phyloP scores from a whole-genome alignment of 2,329 filamentous ascomycete genomes.

The Celoporthe dispersa region DNA sequence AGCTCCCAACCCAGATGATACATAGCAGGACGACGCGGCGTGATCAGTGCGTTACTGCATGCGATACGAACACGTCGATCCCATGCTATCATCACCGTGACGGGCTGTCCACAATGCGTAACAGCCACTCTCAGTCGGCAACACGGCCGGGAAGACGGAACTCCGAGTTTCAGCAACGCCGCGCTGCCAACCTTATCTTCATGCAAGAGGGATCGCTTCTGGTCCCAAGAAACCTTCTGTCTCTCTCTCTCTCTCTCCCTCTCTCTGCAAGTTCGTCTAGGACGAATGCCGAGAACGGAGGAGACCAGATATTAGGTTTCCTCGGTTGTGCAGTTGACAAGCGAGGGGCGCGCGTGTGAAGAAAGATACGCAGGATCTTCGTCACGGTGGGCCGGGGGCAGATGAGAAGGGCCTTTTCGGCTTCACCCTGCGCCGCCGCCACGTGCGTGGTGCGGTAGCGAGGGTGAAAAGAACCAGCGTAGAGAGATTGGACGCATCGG shows the following conservation, averaged over 20 bases:
- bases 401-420: slow-evolving; percentile 1
- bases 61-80: neutral
- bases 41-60: neutral
- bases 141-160: slow-evolving; percentile 16
- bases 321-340: neutral
- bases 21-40: no score
- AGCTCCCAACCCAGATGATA: no score
- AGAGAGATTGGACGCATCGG: neutral
- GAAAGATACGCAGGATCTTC: no score
- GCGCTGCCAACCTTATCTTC: slow-evolving; percentile 5
- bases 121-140: neutral
- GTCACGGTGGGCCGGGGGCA: neutral
- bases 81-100: neutral
- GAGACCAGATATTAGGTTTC: neutral
- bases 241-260: neutral
- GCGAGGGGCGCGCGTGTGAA: neutral
- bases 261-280: neutral
- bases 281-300: neutral
- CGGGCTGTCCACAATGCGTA: neutral
- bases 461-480: neutral
- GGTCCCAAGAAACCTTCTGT: neutral
- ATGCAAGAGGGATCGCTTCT: slow-evolving; percentile 7
- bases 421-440: neutral
- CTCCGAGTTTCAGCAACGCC: slow-evolving; percentile 25
- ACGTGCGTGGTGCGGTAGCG: neutral